phyloP scores from a whole-genome alignment of 306 rosid species.

The Lablab purpureus region DNA sequence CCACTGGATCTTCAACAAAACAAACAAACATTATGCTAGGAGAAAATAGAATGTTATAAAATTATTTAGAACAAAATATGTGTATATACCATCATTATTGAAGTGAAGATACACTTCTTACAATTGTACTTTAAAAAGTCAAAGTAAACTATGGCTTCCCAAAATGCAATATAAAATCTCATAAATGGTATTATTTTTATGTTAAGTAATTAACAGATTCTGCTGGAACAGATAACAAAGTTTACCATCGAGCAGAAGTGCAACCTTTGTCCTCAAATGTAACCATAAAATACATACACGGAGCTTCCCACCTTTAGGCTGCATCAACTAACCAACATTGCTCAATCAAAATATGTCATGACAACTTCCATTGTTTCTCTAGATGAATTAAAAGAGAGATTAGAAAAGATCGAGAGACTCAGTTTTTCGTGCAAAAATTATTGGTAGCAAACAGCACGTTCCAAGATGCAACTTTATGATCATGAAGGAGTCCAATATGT shows the following conservation, averaged over 20 bases:
- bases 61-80: not conserved
- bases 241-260: slow-evolving; percentile 13
- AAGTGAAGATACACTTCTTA: slow-evolving; percentile 1
- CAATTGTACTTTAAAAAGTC: slow-evolving; percentile 2
- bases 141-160: not conserved
- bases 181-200: not conserved
- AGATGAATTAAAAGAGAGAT: not conserved
- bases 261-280: slow-evolving; percentile 5
- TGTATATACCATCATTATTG: not conserved
- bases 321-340: slow-evolving; percentile 31
- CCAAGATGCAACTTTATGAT: slow-evolving; percentile 27
- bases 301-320: slow-evolving; percentile 21
- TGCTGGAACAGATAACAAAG: slow-evolving; percentile 12
- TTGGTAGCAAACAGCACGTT: not conserved
- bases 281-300: slow-evolving; percentile 11
- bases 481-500: slow-evolving; percentile 27
- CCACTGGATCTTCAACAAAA: not conserved
- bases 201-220: slow-evolving; percentile 9
- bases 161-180: slow-evolving; percentile 35
- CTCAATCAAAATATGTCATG: slow-evolving; percentile 28
- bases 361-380: slow-evolving; percentile 16
- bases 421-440: slow-evolving; percentile 7
- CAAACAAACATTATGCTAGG: not conserved
- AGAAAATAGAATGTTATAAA: not conserved
- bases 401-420: slow-evolving; percentile 3